Evolutionary conservation across 495 filamentous ascomycete species (phyloP).

Genomic region (Lichenothelia convexa): DNA sequence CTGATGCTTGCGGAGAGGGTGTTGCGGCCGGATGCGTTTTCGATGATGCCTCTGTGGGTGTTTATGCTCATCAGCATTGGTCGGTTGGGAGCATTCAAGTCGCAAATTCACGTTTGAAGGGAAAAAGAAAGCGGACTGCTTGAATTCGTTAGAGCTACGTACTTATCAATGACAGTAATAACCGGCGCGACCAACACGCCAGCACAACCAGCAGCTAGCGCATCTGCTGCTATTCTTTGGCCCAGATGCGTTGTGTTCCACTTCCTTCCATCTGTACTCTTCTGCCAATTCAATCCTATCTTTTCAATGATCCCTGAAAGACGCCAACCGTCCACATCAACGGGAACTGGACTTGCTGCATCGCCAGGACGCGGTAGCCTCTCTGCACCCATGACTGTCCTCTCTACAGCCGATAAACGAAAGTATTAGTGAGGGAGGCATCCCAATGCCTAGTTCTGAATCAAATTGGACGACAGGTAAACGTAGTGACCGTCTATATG

Average conservation of each 20-base stretch:
- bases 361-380: too few relatives aligned
- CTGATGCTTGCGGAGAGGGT: constrained; percentile 51
- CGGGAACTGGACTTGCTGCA: too few relatives aligned
- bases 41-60: constrained; percentile 61
- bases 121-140: neutral
- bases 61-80: neutral
- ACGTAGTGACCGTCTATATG: too few relatives aligned
- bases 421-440: too few relatives aligned
- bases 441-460: too few relatives aligned
- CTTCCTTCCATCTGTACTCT: too few relatives aligned
- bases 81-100: neutral
- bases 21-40: constrained; percentile 73
- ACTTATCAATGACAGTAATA: constrained; percentile 88
- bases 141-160: constrained; percentile 4
- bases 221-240: constrained; percentile 52
- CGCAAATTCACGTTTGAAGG: neutral
- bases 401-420: too few relatives aligned
- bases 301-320: too few relatives aligned
- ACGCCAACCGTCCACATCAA: too few relatives aligned
- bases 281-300: too few relatives aligned
- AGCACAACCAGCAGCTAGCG: constrained; percentile 51
- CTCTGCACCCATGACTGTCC: too few relatives aligned
- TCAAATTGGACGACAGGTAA: too few relatives aligned
- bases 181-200: constrained; percentile 72
- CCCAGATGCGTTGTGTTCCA: constrained; percentile 69